Conservation (phyloP, 768 basidiomycete genomes). For the Tricholoma flavovirens region DNA sequence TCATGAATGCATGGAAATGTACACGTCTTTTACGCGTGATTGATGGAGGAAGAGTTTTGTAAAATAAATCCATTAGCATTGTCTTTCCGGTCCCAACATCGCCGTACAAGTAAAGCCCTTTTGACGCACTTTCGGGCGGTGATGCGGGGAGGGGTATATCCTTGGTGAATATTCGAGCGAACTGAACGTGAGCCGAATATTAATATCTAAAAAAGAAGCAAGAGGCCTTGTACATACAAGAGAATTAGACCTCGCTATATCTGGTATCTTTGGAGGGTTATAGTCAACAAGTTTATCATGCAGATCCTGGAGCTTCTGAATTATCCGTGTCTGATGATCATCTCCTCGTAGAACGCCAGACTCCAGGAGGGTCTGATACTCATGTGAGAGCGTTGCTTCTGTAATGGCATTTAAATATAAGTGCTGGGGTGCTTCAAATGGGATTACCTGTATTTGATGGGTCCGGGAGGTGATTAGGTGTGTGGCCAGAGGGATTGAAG, state of each 20-base stretch:
- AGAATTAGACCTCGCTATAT: conserved; percentile 31
- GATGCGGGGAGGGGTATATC: conserved; percentile 29
- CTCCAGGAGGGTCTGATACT: conserved; percentile 42
- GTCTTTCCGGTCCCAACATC: conserved; percentile 97
- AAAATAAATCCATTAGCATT: conserved; percentile 99
- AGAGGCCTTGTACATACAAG: conserved; percentile 25
- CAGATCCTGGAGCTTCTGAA: conserved; percentile 74
- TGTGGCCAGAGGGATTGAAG: conserved; percentile 10
- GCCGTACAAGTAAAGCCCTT: conserved; percentile 92
- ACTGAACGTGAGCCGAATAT: conserved; percentile 20
- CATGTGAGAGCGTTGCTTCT: conserved; percentile 32
- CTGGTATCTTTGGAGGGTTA: conserved; percentile 59
- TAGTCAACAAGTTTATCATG: conserved; percentile 69
- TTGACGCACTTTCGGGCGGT: conserved; percentile 56
- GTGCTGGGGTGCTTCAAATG: background rate
- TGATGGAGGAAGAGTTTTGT: conserved; percentile 66
- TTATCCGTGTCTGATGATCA: conserved; percentile 78
- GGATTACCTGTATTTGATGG: conserved; percentile 4
- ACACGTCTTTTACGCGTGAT: conserved; percentile 77
- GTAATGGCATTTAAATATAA: background rate
- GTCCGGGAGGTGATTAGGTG: conserved; percentile 1
- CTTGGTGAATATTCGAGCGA: conserved; percentile 42
- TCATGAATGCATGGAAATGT: conserved; percentile 99
- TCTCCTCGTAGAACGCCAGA: conserved; percentile 62
- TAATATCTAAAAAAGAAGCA: conserved; percentile 24